Evolutionary conservation across 2,329 filamentous ascomycete genomes (phyloP).

Genomic region (Cryphonectria japonica): DNA sequence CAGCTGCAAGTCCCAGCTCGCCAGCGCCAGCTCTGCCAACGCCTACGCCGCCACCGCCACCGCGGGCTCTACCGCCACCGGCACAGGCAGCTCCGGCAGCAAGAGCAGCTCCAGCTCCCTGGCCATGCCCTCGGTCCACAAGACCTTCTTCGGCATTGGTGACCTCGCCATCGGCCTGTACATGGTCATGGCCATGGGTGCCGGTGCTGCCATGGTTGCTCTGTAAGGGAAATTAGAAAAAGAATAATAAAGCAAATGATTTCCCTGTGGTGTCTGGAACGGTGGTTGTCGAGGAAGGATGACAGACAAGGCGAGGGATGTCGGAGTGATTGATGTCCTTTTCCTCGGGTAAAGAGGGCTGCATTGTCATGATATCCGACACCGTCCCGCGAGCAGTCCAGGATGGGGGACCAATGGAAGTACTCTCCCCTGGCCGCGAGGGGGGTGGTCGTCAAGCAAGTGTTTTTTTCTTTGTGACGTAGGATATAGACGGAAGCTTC

Average conservation of each 20-base stretch:
- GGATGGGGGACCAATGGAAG: neutral
- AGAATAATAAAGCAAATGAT: neutral
- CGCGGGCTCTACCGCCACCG: constrained; percentile 37
- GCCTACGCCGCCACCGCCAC: constrained; percentile 52
- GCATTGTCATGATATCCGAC: constrained; percentile 31
- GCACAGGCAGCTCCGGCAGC: constrained; percentile 33
- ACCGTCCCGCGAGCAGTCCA: constrained; percentile 13
- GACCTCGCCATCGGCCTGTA: constrained; percentile 55
- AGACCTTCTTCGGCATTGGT: constrained; percentile 49
- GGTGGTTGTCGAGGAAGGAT: neutral
- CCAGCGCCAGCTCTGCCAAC: constrained; percentile 64
- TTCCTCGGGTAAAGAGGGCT: constrained; percentile 9
- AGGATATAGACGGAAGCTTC: constrained; percentile 26
- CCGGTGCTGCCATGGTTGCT: constrained; percentile 57
- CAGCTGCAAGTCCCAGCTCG: constrained; percentile 62
- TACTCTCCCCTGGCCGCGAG: constrained; percentile 8
- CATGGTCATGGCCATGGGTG: constrained; percentile 54
- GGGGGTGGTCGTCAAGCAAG: constrained; percentile 26
- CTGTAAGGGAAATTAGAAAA: constrained; percentile 46
- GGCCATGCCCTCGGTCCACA: constrained; percentile 42
- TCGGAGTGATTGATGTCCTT: neutral
- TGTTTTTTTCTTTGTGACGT: constrained; percentile 26
- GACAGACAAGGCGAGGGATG: neutral
- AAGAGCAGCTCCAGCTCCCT: constrained; percentile 42
- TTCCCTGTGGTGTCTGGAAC: neutral